Base-by-base conservation (phyloP, 805 yeast genomes). In the Candida peoriensis region DNA sequence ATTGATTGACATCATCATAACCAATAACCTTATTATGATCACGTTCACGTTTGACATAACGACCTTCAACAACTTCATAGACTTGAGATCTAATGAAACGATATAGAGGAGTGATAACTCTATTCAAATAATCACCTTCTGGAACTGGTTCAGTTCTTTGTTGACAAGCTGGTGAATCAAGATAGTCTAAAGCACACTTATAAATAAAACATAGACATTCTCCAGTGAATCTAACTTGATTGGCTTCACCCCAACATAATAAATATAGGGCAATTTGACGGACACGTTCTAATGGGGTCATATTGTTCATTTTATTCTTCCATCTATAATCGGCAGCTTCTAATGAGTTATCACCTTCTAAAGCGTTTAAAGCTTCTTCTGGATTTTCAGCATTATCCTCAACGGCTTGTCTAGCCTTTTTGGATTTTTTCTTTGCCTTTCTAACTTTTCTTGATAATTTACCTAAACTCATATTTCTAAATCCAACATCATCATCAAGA, bases 1-100 rank as follows among this genome's bases (percentile, higher is more conserved):
- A 74, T 72, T 93, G 99, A 64, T 93, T 93, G 42, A 93, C 95
- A 70, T 93, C 99, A 69, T 93, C 99, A 62, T 93, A 93, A 62
- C 98, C 94, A 53, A 84, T 74, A 44, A 84, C 68, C 46, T 77
- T 68, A 64, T 80, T 80, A 63, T 84, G 95, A 60, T 84, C 95
- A 57, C 68, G 78, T 68, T 84, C 38, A 66, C 95, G 81, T 61
- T 83, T 83, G 42, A 83, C 81, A 50, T 74, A 83, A 63, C 87
- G 78, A 41, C 93, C 93, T 49, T 83, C 87, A 43, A 74, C 73
- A 48, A 82, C 75, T 63, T 83, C 93, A 51, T 81, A 84, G 37
- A 82, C 89, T 61, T 84, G 90, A 39, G 83, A 68, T 71, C 89
- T 80, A 43, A 84, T 63, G 69, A 74, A 84, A 49, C 78, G 72